Conservation (phyloP, 148 eudicot species). For the Pouteria glomerata region DNA sequence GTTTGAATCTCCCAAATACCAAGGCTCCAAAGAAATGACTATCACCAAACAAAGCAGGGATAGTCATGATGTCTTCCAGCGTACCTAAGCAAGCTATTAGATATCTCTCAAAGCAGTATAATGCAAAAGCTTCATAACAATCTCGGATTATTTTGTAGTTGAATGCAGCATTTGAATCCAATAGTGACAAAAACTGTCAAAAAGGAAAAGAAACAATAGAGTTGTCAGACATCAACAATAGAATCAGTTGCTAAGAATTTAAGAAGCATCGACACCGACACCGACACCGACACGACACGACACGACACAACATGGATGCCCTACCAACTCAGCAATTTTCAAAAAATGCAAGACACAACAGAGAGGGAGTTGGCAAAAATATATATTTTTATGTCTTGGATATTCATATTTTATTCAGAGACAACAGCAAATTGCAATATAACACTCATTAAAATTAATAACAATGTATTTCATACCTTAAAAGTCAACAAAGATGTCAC, state of each 20-base stretch:
- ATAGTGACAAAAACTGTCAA: slow-evolving; percentile 69
- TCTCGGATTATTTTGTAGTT: slow-evolving; percentile 89
- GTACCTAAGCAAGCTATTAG: slow-evolving; percentile 96
- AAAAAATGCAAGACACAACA: no score
- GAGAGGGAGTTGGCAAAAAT: no score
- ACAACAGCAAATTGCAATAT: no score
- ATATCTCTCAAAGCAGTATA: slow-evolving; percentile 99
- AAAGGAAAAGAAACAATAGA: not conserved
- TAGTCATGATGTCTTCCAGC: slow-evolving; percentile 4
- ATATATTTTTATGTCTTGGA: no score
- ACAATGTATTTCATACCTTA: no score
- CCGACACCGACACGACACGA: no score
- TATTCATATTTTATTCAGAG: no score
- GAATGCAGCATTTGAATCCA: slow-evolving; percentile 83
- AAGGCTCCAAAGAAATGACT: not conserved
- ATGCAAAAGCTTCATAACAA: slow-evolving; percentile 97
- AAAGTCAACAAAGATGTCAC: no score
- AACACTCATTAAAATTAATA: no score
- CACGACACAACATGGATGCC: no score
- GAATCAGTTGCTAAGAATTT: not conserved
- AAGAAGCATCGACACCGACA: no score
- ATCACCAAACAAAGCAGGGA: not conserved
- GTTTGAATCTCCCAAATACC: not conserved
- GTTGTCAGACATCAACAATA: slow-evolving; percentile 11
- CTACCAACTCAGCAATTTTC: no score